Base-by-base conservation (phyloP, 148 eudicot species). In the Cornus kousa region DNA sequence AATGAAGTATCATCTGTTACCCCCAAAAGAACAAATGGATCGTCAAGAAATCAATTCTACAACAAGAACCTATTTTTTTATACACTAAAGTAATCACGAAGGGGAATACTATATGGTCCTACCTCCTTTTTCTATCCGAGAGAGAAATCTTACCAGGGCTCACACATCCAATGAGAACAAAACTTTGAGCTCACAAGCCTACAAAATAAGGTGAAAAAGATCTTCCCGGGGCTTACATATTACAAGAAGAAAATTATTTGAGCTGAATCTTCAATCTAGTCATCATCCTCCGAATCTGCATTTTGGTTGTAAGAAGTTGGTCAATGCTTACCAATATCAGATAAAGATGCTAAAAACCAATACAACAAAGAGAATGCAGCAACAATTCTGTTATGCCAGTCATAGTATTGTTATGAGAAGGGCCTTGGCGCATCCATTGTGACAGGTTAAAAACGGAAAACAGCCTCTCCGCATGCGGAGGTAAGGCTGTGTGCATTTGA, bases 231-330 rank as follows among this genome's bases (percentile, higher is more conserved):
- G 66, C 11, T 9, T 24, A 33, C 24, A 35, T 60, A 9, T 35
- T 62, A 3, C 32, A 73, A 20, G 5, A 9, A 70, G 23, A 33
- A 28, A 75, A 65, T 62, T 0, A 33, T 35, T 13, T 11, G 57
- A 75, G 68, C 69, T 40, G 48, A 43, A 64, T 13, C 53, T 10
- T 67, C 17, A 68, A 77, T 11, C 75, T 70, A 76, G 31, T 80
- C 82, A 48, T 81, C 84, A 57, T 81, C 80, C 28, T 81, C 84
- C 19, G 82, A 80, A 80, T 68, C 77, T 72, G 60, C n/a, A 19
- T 48, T 72, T 31, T 10, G 37, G 53, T 24, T 4, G 62, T 9
- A 12, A 50, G 48, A 48, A 24, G 64, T 72, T 50, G 67, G 32
- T 37, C 32, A 33, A 16, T 72, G 33, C 50, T 24, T 14, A 72